These are phyloP conservation scores for Magnolia kwangsiensis DNA, from an alignment of 164 flowering plant genomes.

Conservation along the genomic window DNA sequence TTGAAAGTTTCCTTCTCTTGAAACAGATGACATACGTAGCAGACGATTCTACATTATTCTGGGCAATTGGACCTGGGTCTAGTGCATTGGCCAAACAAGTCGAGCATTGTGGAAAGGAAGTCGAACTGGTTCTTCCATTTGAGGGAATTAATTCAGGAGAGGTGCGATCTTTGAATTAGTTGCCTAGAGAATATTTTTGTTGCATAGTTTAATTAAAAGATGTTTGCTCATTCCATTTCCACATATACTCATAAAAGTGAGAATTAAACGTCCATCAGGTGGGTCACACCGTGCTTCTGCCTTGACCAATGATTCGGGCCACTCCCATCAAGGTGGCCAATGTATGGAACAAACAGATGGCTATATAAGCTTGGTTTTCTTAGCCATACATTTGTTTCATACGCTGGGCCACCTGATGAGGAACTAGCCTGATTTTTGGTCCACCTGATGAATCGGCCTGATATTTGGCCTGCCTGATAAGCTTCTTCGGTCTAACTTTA, in stretches of 20 bases:
- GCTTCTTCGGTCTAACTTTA: background rate
- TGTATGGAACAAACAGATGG: too few species aligned
- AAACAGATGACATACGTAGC: slow-evolving; percentile 67
- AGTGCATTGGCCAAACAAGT: slow-evolving; percentile 55
- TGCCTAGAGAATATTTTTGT: too few species aligned
- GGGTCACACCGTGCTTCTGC: too few species aligned
- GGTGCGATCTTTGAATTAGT: slow-evolving; percentile 30
- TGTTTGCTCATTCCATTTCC: too few species aligned
- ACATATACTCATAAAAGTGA: too few species aligned
- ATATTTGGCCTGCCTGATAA: background rate
- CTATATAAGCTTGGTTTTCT: background rate
- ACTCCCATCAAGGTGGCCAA: too few species aligned
- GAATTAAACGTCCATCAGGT: too few species aligned
- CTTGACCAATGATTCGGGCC: too few species aligned
- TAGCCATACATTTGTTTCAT: background rate
- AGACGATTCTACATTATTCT: slow-evolving; percentile 86
- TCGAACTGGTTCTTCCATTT: slow-evolving; percentile 84
- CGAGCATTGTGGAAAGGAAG: slow-evolving; percentile 70
- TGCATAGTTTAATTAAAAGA: too few species aligned
- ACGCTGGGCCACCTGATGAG: background rate
- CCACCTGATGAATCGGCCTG: background rate
- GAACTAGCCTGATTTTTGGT: background rate
- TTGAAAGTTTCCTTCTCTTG: slow-evolving; percentile 3
- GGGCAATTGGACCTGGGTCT: slow-evolving; percentile 83
- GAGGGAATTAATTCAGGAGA: slow-evolving; percentile 69